phyloP scores from a whole-genome alignment of 2,329 filamentous ascomycete species.

The Ophiostoma sp. region DNA sequence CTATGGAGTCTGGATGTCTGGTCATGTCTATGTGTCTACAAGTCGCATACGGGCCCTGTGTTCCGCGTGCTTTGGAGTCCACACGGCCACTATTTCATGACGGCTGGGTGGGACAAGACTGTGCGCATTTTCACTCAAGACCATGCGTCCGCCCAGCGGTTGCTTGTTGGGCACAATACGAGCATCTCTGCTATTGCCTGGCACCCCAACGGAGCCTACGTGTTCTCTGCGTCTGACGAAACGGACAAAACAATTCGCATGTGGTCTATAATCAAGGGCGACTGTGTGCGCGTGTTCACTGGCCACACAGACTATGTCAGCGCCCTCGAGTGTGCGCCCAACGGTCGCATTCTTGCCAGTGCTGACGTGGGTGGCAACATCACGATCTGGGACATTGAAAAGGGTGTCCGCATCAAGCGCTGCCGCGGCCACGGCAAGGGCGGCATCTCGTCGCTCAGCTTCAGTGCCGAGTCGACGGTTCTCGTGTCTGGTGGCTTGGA shows the following conservation, averaged over 20 bases:
- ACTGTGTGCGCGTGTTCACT: constrained; percentile 83
- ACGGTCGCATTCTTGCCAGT: constrained; percentile 84
- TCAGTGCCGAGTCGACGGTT: constrained; percentile 86
- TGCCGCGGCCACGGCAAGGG: constrained; percentile 91
- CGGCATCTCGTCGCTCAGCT: constrained; percentile 88
- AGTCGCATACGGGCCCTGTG: constrained; percentile 83
- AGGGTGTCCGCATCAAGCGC: constrained; percentile 79
- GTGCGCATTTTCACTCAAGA: constrained; percentile 90
- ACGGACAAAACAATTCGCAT: constrained; percentile 87
- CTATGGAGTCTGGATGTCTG: constrained; percentile 91
- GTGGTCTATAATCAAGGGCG: constrained; percentile 89
- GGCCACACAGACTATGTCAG: constrained; percentile 87
- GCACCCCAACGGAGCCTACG: constrained; percentile 89
- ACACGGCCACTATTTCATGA: constrained; percentile 91
- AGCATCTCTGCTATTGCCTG: constrained; percentile 88
- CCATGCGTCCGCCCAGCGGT: constrained; percentile 78
- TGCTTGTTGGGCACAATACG: constrained; percentile 88
- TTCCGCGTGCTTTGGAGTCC: constrained; percentile 87
- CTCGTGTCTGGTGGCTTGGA: constrained; percentile 88
- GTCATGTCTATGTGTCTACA: constrained; percentile 90
- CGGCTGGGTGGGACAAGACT: constrained; percentile 81
- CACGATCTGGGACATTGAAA: constrained; percentile 88
- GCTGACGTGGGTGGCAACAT: constrained; percentile 86
- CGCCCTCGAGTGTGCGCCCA: constrained; percentile 75
- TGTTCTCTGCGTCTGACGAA: constrained; percentile 86